These are phyloP conservation scores for Botryotinia calthae DNA, from an alignment of 2,329 filamentous ascomycete genomes.

Conservation along the genomic window DNA sequence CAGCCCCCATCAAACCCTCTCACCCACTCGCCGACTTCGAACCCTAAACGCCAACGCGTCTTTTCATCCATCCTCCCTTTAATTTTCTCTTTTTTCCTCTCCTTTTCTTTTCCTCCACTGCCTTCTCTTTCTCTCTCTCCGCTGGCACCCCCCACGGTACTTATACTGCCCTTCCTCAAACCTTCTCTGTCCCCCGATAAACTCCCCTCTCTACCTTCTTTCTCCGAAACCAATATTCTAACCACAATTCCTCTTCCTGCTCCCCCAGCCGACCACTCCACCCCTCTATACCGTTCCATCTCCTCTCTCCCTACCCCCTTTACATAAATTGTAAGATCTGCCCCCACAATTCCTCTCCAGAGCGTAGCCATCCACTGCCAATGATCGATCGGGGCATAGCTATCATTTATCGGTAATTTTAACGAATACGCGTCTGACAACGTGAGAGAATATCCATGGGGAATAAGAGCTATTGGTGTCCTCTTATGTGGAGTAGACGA, in stretches of 20 bases:
- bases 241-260: constrained; percentile 55
- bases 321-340: constrained; percentile 75
- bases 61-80: constrained; percentile 58
- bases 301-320: constrained; percentile 41
- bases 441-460: constrained; percentile 75
- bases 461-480: constrained; percentile 72
- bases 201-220: constrained; percentile 57
- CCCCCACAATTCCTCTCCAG: constrained; percentile 81
- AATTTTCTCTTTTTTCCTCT: constrained; percentile 7
- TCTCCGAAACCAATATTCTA: constrained; percentile 43
- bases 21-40: constrained; percentile 86
- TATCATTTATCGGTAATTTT: constrained; percentile 70
- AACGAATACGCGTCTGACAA: constrained; percentile 74
- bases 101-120: background rate
- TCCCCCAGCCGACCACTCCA: constrained; percentile 56
- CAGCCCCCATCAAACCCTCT: constrained; percentile 31
- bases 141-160: constrained; percentile 18
- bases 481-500: constrained; percentile 30
- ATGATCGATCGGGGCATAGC: constrained; percentile 80
- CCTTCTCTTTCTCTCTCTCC: background rate
- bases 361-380: constrained; percentile 97
- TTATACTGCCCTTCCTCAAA: constrained; percentile 43
- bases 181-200: constrained; percentile 81
- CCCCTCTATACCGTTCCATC: constrained; percentile 45
- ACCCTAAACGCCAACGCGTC: constrained; percentile 71